Base-by-base conservation (phyloP, 257 asterid species). In the Fraxinus pennsylvanica region DNA sequence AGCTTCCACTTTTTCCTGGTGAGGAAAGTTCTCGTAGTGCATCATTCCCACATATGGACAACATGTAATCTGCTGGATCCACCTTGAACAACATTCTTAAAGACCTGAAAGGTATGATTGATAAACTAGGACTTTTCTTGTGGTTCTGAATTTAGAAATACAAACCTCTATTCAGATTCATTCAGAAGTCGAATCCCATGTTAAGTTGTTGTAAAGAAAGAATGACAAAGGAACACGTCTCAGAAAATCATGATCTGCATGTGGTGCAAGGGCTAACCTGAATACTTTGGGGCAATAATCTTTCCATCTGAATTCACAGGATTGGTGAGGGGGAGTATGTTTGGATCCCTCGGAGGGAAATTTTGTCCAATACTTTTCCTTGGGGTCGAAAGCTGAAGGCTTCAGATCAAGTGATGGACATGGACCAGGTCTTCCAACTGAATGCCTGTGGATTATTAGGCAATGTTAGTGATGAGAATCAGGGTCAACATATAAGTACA, bases 211-310 rank as follows among this genome's bases (percentile, higher is more conserved):
- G 65, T 5, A 54, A 17, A 54, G 27, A 54, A 19, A 54, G 2
- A 54, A 54, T 54, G 54, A 13, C 6, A 45, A 13, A 45, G 6
- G 50, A 13, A 13, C 54, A 14, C 3, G 54, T 45, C 14, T 45
- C 19, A 45, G 19, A 45, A 29, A 13, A 29, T 33, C 32, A 45
- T 63, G 69, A 27, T n/a, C 5, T 5, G 15, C 17, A 30, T 4
- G 43, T 15, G 9, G 36, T 29, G 39, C 4, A 12, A 52, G 71
- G 68, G 4, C 80, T 74, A 54, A 91, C 99, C 99, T 87, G 85
- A 95, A 95, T 33, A 93, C 99, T 88, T 93, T 93, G 15, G 99
- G 99, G 76, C 99, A 93, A 76, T 95, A 95, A 50, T 93, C 99
- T 81, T 95, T 95, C 99, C 99, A 95, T 81, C 87, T 91, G 69